Evolutionary conservation across 768 basidiomycete genomes (phyloP), one percentile per base, ranked within the genome.

Genomic region (Coprinellus micaceus): DNA sequence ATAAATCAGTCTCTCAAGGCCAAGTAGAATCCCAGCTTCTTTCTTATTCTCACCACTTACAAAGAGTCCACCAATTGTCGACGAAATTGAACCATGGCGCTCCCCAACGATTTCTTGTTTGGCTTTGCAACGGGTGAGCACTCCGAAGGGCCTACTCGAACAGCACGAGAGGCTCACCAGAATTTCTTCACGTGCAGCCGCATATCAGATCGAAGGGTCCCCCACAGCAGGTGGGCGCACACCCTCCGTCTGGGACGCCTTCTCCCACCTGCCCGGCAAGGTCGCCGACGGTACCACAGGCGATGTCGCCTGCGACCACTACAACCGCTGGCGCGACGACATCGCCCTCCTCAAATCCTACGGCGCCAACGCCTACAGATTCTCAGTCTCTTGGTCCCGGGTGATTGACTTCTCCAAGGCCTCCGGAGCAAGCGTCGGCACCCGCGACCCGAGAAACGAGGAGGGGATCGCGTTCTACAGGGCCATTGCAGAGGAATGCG

Each of bases 181-280:
- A 22, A 19, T 9, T 3, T 11, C 25, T 28, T 49, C 47, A 39
- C 40, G 33, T 30, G 25, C 69, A 75, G 89, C 86, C 17, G 76
- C 81, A 57, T 89, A 87, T 65, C 88, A 90, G 71, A 86, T 86
- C 44, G 89, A 90, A 71, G 88, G 87, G 6, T 83, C 85, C 0
- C 75, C 81, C 19, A 64, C 75, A 44, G 74, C 70, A 10, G 80
- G 73, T 47, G 79, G 79, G n/a, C 82, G 85, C 48, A 81, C 82
- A 0, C 82, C 80, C 54, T 83, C 84, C 22, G 82, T 89, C 60
- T 90, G 88, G 88, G 88, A 91, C 64, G 83, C 80, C 53, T 89
- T 88, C 67, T 79, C 83, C 25, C 77, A 81, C 53, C 67, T 1
- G 80, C 82, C 17, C 81, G 81, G 63, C 66, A 63, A 61, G 30